Percentiles rank a stretch among this genome's conserved stretches.
These are phyloP conservation scores for Cercospora citrullina DNA, from an alignment of 2,329 filamentous ascomycete genomes.

Conservation along the genomic window DNA sequence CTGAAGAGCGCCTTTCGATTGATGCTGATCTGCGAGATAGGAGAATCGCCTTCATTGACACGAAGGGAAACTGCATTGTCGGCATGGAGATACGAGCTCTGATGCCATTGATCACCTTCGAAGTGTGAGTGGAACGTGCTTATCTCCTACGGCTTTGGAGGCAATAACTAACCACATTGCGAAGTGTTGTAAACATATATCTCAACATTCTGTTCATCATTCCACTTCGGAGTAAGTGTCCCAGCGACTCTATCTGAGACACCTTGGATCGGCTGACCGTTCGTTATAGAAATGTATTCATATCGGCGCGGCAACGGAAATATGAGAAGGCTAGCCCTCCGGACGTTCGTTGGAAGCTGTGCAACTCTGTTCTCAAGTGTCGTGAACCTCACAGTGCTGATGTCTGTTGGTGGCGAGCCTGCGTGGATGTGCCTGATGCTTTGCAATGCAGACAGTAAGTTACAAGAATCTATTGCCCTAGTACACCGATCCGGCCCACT, in stretches of 20 bases:
- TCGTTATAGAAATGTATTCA: constrained; percentile 18
- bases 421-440: constrained; percentile 23
- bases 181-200: constrained; percentile 19
- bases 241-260: neutral
- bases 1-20: neutral
- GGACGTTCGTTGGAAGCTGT: constrained; percentile 23
- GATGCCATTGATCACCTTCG: constrained; percentile 21
- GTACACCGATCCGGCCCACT: neutral
- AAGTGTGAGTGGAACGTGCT: constrained; percentile 1
- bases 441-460: constrained; percentile 23
- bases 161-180: neutral
- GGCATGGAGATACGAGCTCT: constrained; percentile 17
- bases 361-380: constrained; percentile 20
- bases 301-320: constrained; percentile 20
- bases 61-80: constrained; percentile 17
- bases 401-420: constrained; percentile 17
- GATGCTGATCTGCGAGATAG: constrained; percentile 7
- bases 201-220: constrained; percentile 22
- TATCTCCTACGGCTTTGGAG: neutral
- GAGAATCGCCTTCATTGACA: constrained; percentile 20
- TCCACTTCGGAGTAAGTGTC: constrained; percentile 19
- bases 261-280: neutral
- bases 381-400: constrained; percentile 21
- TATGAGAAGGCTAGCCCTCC: constrained; percentile 18
- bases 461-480: neutral